A percentile compares a stretch with the other conserved stretches of the same genome.
phyloP scores from a whole-genome alignment of 2,329 filamentous ascomycete species.

The Emergomyces africanus region DNA sequence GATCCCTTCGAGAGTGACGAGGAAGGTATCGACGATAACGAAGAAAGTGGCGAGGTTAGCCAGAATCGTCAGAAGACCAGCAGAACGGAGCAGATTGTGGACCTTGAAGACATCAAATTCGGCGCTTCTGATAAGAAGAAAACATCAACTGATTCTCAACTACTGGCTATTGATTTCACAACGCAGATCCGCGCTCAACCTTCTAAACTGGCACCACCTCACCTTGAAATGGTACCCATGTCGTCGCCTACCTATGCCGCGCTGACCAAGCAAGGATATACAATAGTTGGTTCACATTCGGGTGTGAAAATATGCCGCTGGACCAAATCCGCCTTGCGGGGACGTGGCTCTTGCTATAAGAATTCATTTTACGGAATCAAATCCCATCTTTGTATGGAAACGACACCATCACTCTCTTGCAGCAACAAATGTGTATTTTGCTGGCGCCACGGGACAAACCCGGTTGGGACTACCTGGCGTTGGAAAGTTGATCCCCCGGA shows the following conservation, averaged over 20 bases:
- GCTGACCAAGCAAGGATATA: slow-evolving; percentile 92
- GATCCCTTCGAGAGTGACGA: slow-evolving; percentile 75
- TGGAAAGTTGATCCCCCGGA: slow-evolving; percentile 91
- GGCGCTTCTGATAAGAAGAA: slow-evolving; percentile 9
- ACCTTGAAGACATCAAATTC: slow-evolving; percentile 68
- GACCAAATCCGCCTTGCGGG: slow-evolving; percentile 93
- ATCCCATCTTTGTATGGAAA: slow-evolving; percentile 97
- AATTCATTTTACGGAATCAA: slow-evolving; percentile 95
- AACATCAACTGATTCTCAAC: slow-evolving; percentile 20
- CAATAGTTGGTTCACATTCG: slow-evolving; percentile 87
- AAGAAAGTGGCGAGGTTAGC: slow-evolving; percentile 30
- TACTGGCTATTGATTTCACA: slow-evolving; percentile 75
- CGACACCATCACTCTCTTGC: slow-evolving; percentile 87
- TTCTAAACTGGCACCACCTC: slow-evolving; percentile 21
- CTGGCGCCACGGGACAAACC: slow-evolving; percentile 96
- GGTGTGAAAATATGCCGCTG: slow-evolving; percentile 97
- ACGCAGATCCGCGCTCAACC: slow-evolving; percentile 30
- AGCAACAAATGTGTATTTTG: slow-evolving; percentile 99
- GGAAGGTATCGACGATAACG: slow-evolving; percentile 48
- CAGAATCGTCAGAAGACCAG: slow-evolving; percentile 28
- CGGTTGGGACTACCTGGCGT: slow-evolving; percentile 90
- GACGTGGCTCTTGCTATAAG: slow-evolving; percentile 93
- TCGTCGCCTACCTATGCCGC: slow-evolving; percentile 78
- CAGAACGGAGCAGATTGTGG: slow-evolving; percentile 45
- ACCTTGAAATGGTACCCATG: slow-evolving; percentile 89